Base-by-base conservation (phyloP, 768 basidiomycete species). In the Gautieria morchelliformis region DNA sequence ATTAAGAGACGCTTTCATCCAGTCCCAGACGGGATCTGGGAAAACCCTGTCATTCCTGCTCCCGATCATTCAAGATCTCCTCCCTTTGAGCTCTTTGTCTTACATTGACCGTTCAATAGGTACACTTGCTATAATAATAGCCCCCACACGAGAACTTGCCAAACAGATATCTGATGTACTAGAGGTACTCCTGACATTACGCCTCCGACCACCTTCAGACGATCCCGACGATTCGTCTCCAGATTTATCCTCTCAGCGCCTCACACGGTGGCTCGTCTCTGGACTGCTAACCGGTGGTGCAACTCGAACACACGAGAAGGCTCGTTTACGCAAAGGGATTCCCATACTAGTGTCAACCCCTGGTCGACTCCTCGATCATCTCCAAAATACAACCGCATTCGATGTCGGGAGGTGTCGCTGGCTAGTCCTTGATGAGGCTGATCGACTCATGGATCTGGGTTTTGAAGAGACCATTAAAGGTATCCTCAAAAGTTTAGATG, bases 161-260 rank as follows among this genome's bases (percentile, higher is more conserved):
- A 91, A 92, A 66, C 96, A 99, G 67, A 97, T 97, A 53, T 92
- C 87, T 9, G 92, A 96, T 64, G 94, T 98, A n/a, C 77, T 97
- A 12, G 91, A 93, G 62, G 73, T 77, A 15, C 70, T 98, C 6
- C 76, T 98, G 4, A 80, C 83, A 64, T 78, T 96, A 58, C 87
- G 86, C 53, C 77, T 88, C 47, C 77, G 86, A 17, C 74, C 78
- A 4, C 76, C 75, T 53, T 76, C 78, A 4, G 76, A 82, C 45
- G 74, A 78, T 33, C 64, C 69, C 19, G 75, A 75, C 6, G 71
- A 72, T 46, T 66, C 70, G 1, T 61, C 68, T 5, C 67, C 64
- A 19, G 54, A 44, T 40, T 17, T 39, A 22, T 56, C 54, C 19
- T 50, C 56, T 14, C 59, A 60, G 35, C 76, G 77, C 24, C 72